Conservation (phyloP, 2,329 filamentous ascomycete genomes). For the Calonectria ilicicola region DNA sequence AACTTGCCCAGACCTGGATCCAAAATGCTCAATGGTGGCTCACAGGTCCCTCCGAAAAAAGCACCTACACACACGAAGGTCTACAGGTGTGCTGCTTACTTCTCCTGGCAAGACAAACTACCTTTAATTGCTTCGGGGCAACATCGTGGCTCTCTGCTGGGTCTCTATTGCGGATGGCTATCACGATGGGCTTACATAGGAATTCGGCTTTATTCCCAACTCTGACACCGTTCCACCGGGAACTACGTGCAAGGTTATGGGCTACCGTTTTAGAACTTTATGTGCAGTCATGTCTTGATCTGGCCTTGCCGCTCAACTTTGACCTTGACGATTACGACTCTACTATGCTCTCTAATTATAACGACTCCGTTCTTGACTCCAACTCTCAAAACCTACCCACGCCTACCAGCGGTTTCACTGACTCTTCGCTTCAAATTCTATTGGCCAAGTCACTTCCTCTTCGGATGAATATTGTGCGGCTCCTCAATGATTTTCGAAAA, state of each 20-base stretch:
- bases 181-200: slow-evolving; percentile 43
- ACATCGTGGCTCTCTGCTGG: slow-evolving; percentile 42
- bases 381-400: slow-evolving; percentile 4
- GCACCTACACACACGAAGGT: slow-evolving; percentile 40
- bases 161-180: slow-evolving; percentile 39
- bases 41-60: slow-evolving; percentile 39
- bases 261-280: slow-evolving; percentile 38
- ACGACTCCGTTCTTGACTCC: slow-evolving; percentile 37
- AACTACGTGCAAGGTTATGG: slow-evolving; percentile 40
- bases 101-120: slow-evolving; percentile 39
- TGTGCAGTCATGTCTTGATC: slow-evolving; percentile 38
- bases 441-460: slow-evolving; percentile 36
- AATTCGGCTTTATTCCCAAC: slow-evolving; percentile 36
- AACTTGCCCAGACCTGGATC: slow-evolving; percentile 39
- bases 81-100: slow-evolving; percentile 41
- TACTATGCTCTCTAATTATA: slow-evolving; percentile 34
- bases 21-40: slow-evolving; percentile 45
- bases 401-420: slow-evolving; percentile 29
- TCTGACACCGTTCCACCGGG: slow-evolving; percentile 33
- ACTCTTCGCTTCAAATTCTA: slow-evolving; percentile 38
- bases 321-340: slow-evolving; percentile 34
- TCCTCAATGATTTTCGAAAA: slow-evolving; percentile 38
- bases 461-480: slow-evolving; percentile 33
- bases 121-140: slow-evolving; percentile 41
- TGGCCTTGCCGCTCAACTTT: slow-evolving; percentile 37